These are phyloP conservation scores for Hibiscus trionum DNA, from an alignment of 345 rosid genomes.

Conservation along the genomic window DNA sequence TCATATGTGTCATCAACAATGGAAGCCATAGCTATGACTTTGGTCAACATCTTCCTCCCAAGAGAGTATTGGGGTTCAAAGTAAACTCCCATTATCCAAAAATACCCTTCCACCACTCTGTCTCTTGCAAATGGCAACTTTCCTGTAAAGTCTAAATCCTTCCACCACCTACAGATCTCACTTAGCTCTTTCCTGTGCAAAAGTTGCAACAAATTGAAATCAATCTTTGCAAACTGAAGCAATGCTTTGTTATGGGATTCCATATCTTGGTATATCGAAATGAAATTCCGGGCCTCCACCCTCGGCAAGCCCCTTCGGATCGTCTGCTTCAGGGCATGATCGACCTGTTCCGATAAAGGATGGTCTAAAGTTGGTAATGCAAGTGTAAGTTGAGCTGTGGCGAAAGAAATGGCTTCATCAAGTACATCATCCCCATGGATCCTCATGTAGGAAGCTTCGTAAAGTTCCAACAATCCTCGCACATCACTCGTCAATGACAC, in stretches of 20 bases:
- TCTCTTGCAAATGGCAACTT: conserved; percentile 30
- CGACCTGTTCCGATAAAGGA: conserved; percentile 11
- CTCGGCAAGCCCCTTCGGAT: conserved; percentile 15
- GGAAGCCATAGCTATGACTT: conserved; percentile 14
- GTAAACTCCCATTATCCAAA: conserved; percentile 21
- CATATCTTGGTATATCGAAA: conserved; percentile 12
- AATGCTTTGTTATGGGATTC: conserved; percentile 4
- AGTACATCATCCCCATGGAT: conserved; percentile 16
- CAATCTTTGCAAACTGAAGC: conserved; percentile 26
- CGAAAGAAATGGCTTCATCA: conserved; percentile 16
- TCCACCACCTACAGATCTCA: conserved; percentile 25
- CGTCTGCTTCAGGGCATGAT: conserved; percentile 18
- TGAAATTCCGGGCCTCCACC: conserved; percentile 15
- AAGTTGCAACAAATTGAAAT: conserved; percentile 26
- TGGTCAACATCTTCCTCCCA: conserved; percentile 16
- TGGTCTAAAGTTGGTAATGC: not conserved
- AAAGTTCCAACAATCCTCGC: conserved; percentile 21
- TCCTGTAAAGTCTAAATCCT: conserved; percentile 15
- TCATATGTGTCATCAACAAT: conserved; percentile 24
- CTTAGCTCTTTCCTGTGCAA: conserved; percentile 19
- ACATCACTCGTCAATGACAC: not conserved
- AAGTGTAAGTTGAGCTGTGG: conserved; percentile 8
- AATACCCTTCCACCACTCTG: conserved; percentile 21
- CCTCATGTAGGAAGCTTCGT: conserved; percentile 23
- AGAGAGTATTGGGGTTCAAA: conserved; percentile 18